phyloP scores from a whole-genome alignment of 2,329 filamentous ascomycete species.

The Aspergillus udagawae region DNA sequence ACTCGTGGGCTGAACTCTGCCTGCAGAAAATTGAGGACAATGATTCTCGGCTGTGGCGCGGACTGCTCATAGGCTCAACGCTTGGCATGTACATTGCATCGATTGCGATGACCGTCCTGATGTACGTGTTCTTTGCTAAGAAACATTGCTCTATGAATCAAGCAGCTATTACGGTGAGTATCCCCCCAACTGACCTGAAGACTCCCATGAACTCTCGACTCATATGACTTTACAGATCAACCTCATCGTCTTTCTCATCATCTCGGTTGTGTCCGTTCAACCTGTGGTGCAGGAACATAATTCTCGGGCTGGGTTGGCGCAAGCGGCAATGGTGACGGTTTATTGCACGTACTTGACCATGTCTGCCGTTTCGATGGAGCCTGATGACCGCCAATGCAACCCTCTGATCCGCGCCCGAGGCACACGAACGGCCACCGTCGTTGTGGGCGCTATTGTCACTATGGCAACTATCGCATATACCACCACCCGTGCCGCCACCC shows the following conservation, averaged over 20 bases:
- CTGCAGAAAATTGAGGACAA: constrained; percentile 86
- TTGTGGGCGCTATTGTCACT: constrained; percentile 90
- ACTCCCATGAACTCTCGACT: neutral
- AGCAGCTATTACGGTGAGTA: constrained; percentile 72
- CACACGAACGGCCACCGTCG: constrained; percentile 82
- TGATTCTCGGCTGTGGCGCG: constrained; percentile 80
- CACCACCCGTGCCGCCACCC: constrained; percentile 90
- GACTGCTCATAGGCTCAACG: constrained; percentile 84
- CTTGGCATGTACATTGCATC: constrained; percentile 89
- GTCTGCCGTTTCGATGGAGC: constrained; percentile 98
- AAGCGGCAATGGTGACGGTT: constrained; percentile 92
- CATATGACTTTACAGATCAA: constrained; percentile 57
- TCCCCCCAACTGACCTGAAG: constrained; percentile 1
- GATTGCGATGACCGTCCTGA: constrained; percentile 88
- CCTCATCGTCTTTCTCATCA: constrained; percentile 72
- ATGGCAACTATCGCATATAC: constrained; percentile 98
- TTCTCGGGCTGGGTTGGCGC: constrained; percentile 88
- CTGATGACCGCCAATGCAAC: constrained; percentile 91
- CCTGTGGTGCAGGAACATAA: constrained; percentile 88
- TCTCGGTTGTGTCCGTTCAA: constrained; percentile 84
- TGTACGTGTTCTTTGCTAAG: constrained; percentile 93
- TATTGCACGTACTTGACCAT: constrained; percentile 99
- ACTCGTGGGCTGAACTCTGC: constrained; percentile 96
- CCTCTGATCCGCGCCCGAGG: constrained; percentile 79
- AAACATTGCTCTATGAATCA: constrained; percentile 91